phyloP scores from a whole-genome alignment of 2,329 filamentous ascomycete genomes.

The Arachnomyces sp. region DNA sequence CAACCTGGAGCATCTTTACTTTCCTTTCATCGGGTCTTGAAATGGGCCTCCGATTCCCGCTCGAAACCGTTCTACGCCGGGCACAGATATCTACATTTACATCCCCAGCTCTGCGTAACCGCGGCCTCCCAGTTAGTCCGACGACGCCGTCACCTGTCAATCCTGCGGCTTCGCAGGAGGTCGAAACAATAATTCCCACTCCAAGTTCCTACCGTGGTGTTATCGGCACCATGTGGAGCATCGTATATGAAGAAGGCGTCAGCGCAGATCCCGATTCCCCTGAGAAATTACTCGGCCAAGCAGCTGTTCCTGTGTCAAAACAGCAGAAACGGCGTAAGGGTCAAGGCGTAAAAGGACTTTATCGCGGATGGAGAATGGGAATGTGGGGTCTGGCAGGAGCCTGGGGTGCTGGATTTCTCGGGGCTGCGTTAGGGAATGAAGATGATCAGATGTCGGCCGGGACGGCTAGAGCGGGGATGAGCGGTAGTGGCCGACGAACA shows the following conservation, averaged over 20 bases:
- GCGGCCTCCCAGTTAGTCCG: slow-evolving; percentile 15
- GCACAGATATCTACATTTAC: slow-evolving; percentile 72
- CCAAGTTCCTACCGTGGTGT: slow-evolving; percentile 74
- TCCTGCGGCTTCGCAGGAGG: slow-evolving; percentile 5
- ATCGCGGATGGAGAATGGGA: slow-evolving; percentile 51
- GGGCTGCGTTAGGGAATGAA: slow-evolving; percentile 27
- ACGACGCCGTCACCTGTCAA: slow-evolving; percentile 10
- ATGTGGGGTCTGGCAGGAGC: slow-evolving; percentile 50
- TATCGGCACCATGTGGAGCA: slow-evolving; percentile 82
- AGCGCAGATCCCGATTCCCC: slow-evolving; percentile 27
- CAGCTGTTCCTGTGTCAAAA: slow-evolving; percentile 27
- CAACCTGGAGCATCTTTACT: slow-evolving; percentile 71
- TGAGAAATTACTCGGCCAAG: slow-evolving; percentile 35
- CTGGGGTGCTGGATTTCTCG: slow-evolving; percentile 44
- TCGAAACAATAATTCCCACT: slow-evolving; percentile 70
- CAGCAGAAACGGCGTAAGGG: slow-evolving; percentile 41
- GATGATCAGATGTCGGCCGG: slow-evolving; percentile 27
- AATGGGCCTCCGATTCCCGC: slow-evolving; percentile 75
- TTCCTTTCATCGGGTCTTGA: slow-evolving; percentile 75
- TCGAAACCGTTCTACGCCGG: slow-evolving; percentile 85
- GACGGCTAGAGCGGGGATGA: slow-evolving; percentile 13
- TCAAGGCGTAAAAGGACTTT: slow-evolving; percentile 49
- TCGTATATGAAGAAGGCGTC: slow-evolving; percentile 72
- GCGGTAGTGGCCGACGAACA: slow-evolving; percentile 9
- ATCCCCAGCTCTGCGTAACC: slow-evolving; percentile 43